These are phyloP conservation scores for Amanita molliuscula DNA, from an alignment of 768 basidiomycete genomes.

Conservation along the genomic window DNA sequence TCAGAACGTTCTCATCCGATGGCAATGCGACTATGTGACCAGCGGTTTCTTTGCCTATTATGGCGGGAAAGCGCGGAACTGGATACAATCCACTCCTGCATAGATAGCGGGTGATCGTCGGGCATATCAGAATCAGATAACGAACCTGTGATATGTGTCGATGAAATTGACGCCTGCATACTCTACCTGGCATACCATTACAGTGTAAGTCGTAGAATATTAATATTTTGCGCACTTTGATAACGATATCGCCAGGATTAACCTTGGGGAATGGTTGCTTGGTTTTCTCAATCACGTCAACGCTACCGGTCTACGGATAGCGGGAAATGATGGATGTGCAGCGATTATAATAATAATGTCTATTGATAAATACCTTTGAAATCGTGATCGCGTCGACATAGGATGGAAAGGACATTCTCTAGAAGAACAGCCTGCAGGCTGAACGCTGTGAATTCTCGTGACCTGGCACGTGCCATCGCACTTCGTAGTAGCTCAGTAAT, in stretches of 20 bases:
- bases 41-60: constrained; percentile 69
- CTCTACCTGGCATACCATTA: constrained; percentile 36
- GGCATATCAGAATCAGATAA: neutral
- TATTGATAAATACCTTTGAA: constrained; percentile 25
- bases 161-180: constrained; percentile 84
- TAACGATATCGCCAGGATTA: constrained; percentile 46
- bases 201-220: neutral
- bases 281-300: constrained; percentile 67
- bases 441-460: neutral
- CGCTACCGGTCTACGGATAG: constrained; percentile 44
- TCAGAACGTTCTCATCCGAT: constrained; percentile 47
- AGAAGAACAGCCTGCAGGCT: constrained; percentile 7
- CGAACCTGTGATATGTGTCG: constrained; percentile 70
- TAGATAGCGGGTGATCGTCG: neutral
- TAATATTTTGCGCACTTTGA: constrained; percentile 21
- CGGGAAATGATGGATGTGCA: too few species aligned
- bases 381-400: constrained; percentile 68
- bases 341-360: neutral
- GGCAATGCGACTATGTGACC: constrained; percentile 74
- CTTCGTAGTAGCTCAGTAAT: too few species aligned
- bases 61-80: constrained; percentile 43
- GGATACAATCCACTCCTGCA: constrained; percentile 57
- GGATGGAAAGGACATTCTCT: constrained; percentile 43
- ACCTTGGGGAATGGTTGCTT: constrained; percentile 58
- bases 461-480: neutral